phyloP scores from a whole-genome alignment of 2,329 filamentous ascomycete genomes.

The Cladosporium sp. region DNA sequence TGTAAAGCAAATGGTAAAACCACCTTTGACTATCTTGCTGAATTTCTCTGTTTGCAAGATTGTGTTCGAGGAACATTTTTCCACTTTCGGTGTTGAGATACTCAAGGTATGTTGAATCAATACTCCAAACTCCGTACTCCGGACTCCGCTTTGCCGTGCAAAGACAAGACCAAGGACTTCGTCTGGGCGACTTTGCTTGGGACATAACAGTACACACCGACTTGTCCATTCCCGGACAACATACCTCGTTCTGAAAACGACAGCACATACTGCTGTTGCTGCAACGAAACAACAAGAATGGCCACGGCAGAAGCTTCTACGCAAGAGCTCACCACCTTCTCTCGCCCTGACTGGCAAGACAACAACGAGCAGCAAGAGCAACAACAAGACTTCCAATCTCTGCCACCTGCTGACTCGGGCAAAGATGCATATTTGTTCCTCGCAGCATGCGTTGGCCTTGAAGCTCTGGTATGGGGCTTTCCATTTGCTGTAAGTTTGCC shows the following conservation, averaged over 20 bases:
- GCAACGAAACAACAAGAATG: background rate
- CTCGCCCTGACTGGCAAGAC: background rate
- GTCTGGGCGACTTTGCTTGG: background rate
- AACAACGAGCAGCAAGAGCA: background rate
- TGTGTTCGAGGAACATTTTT: background rate
- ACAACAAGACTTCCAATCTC: slow-evolving; percentile 17
- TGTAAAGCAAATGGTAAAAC: background rate
- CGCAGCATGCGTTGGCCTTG: slow-evolving; percentile 42
- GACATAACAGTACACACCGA: background rate
- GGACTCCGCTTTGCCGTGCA: background rate
- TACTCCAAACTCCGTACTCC: background rate
- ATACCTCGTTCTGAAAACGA: background rate
- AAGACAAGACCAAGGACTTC: background rate
- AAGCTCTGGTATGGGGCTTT: slow-evolving; percentile 28
- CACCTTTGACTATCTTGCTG: background rate
- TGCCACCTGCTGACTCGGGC: slow-evolving; percentile 41
- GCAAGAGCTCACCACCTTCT: slow-evolving; percentile 9
- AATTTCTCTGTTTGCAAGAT: background rate
- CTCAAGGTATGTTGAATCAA: no score
- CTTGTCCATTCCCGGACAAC: background rate
- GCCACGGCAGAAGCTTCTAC: background rate
- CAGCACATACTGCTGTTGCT: background rate
- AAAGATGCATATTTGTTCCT: slow-evolving; percentile 49
- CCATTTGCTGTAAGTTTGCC: slow-evolving; percentile 11
- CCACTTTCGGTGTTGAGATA: background rate